Percentiles rank a stretch among this genome's conserved stretches.
Evolutionary conservation across 495 filamentous ascomycete species (phyloP).

Genomic region (Staphylotrichum longicolle): DNA sequence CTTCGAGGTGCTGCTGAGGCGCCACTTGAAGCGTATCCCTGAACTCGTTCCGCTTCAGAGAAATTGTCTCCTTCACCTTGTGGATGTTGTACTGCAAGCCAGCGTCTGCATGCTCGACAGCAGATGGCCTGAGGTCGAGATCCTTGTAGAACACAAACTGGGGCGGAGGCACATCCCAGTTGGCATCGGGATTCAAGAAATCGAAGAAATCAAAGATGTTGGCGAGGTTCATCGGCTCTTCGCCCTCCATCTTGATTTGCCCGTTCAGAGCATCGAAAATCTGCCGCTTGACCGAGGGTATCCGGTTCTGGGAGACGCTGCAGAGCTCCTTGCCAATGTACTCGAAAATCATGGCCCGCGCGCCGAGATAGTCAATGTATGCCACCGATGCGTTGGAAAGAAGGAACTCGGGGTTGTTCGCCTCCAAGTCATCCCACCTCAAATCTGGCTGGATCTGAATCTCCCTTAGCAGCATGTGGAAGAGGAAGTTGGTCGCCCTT

Average conservation of each 20-base stretch:
- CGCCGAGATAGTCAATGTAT: constrained; percentile 69
- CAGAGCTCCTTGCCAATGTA: constrained; percentile 84
- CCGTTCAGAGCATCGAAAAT: constrained; percentile 79
- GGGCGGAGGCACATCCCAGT: constrained; percentile 48
- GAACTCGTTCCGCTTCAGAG: constrained; percentile 56
- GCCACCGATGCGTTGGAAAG: constrained; percentile 58
- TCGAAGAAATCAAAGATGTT: constrained; percentile 92
- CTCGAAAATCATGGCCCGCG: constrained; percentile 71
- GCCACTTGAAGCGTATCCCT: constrained; percentile 49
- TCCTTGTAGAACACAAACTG: constrained; percentile 55
- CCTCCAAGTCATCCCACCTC: constrained; percentile 64
- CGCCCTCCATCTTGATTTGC: constrained; percentile 60
- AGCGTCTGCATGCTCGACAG: constrained; percentile 49
- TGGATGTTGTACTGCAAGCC: constrained; percentile 56
- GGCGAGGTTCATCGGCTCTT: constrained; percentile 59
- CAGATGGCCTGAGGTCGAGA: constrained; percentile 60
- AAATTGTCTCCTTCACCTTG: constrained; percentile 62
- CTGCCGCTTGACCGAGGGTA: constrained; percentile 71
- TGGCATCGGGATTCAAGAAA: constrained; percentile 71
- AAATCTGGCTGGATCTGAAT: constrained; percentile 59
- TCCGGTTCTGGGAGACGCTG: constrained; percentile 63
- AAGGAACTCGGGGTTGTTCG: constrained; percentile 58
- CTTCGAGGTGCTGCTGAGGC: constrained; percentile 55
- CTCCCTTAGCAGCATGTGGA: constrained; percentile 64
- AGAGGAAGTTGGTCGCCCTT: constrained; percentile 69